A percentile compares a stretch with the other conserved stretches of the same genome.
Conservation (phyloP, 1,139 yeast species). For the Pichia inconspicua region DNA sequence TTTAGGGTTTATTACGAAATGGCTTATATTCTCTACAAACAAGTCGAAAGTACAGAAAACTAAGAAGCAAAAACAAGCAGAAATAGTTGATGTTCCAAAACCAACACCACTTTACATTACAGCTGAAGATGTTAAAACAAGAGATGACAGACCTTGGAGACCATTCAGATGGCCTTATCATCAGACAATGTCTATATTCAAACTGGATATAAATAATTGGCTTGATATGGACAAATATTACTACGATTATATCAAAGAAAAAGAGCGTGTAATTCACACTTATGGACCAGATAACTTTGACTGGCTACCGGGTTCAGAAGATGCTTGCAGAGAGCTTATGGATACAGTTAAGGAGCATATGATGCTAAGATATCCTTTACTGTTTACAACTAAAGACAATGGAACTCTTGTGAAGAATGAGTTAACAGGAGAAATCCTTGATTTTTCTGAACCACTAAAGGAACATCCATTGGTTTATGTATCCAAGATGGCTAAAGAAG, state of each 20-base stretch:
- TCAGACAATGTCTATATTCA: conserved; percentile 70
- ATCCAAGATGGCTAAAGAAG: conserved; percentile 68
- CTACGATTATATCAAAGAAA: conserved; percentile 56
- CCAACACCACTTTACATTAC: conserved; percentile 59
- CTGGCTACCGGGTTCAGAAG: conserved; percentile 63
- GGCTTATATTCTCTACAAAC: neutral
- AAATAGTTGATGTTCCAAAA: conserved; percentile 31
- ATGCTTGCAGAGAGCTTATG: conserved; percentile 56
- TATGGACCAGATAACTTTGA: conserved; percentile 58
- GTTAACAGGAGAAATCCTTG: conserved; percentile 52
- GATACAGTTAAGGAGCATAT: conserved; percentile 54
- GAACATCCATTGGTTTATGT: conserved; percentile 57
- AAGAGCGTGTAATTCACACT: conserved; percentile 46
- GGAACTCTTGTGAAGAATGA: conserved; percentile 50
- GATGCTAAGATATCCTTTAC: conserved; percentile 52
- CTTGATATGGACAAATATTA: conserved; percentile 73
- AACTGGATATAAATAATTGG: conserved; percentile 67
- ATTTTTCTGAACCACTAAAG: conserved; percentile 50
- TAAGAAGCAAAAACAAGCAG: neutral
- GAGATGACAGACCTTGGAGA: conserved; percentile 75
- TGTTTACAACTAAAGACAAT: conserved; percentile 47
- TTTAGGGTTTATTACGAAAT: neutral
- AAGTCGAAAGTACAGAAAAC: neutral
- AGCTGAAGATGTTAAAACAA: conserved; percentile 55
- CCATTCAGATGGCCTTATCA: conserved; percentile 78